phyloP scores from a whole-genome alignment of 305 asterid genomes.

The Stenogyne calaminthoides region DNA sequence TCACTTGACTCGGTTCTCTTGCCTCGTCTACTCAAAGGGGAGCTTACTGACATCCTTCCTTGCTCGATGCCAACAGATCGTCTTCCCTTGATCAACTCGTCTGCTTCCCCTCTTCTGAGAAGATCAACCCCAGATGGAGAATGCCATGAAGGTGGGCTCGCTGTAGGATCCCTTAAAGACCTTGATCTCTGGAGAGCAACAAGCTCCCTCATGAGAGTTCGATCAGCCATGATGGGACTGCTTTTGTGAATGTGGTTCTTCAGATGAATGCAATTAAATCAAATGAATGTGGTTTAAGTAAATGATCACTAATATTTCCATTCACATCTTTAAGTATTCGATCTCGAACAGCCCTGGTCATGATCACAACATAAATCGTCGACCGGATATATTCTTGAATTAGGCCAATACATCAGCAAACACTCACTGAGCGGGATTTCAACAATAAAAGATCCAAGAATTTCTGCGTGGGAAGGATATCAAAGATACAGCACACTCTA shows the following conservation, averaged over 20 bases:
- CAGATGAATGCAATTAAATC: constrained; percentile 95
- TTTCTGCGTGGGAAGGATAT: constrained; percentile 26
- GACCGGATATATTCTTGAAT: constrained; percentile 35
- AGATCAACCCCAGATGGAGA: constrained; percentile 70
- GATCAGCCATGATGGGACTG: constrained; percentile 76
- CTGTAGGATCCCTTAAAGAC: constrained; percentile 93
- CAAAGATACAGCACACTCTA: constrained; percentile 29
- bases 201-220: constrained; percentile 88
- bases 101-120: constrained; percentile 51
- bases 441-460: constrained; percentile 32
- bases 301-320: constrained; percentile 79
- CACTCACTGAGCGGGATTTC: constrained; percentile 40
- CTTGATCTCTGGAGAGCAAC: constrained; percentile 88
- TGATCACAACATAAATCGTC: constrained; percentile 60
- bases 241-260: constrained; percentile 97
- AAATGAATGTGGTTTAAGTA: constrained; percentile 91
- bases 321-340: constrained; percentile 92
- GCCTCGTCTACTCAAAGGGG: constrained; percentile 55
- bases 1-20: constrained; percentile 50
- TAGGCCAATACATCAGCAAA: constrained; percentile 40
- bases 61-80: constrained; percentile 59
- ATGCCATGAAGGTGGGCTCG: constrained; percentile 82
- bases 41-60: constrained; percentile 47
- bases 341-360: constrained; percentile 89
- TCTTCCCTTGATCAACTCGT: constrained; percentile 54